phyloP scores from a whole-genome alignment of 495 filamentous ascomycete genomes.

The Penicillium parvum region DNA sequence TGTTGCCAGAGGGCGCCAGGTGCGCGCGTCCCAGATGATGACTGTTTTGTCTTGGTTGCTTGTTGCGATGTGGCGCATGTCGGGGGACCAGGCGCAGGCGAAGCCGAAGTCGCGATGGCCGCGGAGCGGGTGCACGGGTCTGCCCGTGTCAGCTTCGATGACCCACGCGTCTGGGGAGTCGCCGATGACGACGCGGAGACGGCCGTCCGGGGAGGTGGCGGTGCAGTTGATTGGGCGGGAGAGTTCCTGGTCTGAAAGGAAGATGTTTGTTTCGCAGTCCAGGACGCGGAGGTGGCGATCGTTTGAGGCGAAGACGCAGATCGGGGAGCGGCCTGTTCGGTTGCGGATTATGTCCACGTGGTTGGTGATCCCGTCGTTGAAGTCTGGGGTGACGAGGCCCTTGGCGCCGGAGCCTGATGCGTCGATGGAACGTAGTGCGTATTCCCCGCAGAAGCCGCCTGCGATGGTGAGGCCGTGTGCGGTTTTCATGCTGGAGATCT shows the following conservation, averaged over 20 bases:
- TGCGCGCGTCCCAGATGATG: constrained; percentile 82
- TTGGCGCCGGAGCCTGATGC: constrained; percentile 63
- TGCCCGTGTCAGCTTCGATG: constrained; percentile 60
- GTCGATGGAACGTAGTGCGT: constrained; percentile 57
- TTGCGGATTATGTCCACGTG: constrained; percentile 68
- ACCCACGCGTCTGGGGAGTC: constrained; percentile 56
- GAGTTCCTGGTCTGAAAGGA: constrained; percentile 57
- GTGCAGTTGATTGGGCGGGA: constrained; percentile 78
- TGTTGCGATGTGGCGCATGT: constrained; percentile 84
- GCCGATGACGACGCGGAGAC: constrained; percentile 75
- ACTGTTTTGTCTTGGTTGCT: constrained; percentile 84
- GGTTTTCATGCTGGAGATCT: constrained; percentile 69
- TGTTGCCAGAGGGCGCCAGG: constrained; percentile 58
- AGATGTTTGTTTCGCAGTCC: constrained; percentile 64
- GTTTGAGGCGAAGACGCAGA: constrained; percentile 79
- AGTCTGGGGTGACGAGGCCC: constrained; percentile 35
- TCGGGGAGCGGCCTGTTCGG: constrained; percentile 56
- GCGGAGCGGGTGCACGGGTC: constrained; percentile 50
- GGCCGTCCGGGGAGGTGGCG: constrained; percentile 70
- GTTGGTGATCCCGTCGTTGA: constrained; percentile 74
- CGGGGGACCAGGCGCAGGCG: constrained; percentile 85
- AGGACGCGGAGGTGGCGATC: constrained; percentile 72
- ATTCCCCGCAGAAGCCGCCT: constrained; percentile 79
- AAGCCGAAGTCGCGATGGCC: constrained; percentile 83
- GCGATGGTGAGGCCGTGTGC: constrained; percentile 66